phyloP scores from a whole-genome alignment of 2,329 filamentous ascomycete species.

The Lasiodiplodia citricola region DNA sequence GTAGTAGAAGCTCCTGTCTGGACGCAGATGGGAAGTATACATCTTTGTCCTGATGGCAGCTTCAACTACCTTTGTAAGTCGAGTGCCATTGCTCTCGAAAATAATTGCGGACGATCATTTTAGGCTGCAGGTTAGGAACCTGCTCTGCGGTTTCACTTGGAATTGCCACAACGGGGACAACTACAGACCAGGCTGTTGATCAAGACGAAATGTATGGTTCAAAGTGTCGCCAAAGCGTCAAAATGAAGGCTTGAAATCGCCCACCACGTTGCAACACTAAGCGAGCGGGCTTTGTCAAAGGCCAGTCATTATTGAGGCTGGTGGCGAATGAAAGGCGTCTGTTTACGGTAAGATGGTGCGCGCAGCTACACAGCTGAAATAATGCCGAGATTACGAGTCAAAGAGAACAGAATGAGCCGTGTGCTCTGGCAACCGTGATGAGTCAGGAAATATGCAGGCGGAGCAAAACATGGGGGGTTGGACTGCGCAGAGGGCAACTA shows the following conservation, averaged over 20 bases:
- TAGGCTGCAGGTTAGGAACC: background rate
- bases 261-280: background rate
- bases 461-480: background rate
- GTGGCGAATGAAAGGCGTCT: background rate
- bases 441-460: background rate
- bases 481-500: background rate
- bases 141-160: background rate
- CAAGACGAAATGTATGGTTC: background rate
- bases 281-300: background rate
- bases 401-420: background rate
- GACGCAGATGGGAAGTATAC: too few relatives aligned
- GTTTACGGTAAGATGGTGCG: background rate
- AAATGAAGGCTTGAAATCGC: background rate
- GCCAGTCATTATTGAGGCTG: background rate
- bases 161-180: background rate
- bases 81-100: too few relatives aligned
- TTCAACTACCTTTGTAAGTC: too few relatives aligned
- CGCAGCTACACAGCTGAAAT: background rate
- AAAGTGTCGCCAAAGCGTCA: background rate
- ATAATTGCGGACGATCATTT: background rate
- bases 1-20: too few relatives aligned
- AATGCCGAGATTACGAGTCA: background rate
- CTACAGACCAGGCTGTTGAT: background rate
- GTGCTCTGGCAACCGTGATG: conserved; percentile 12
- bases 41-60: too few relatives aligned